phyloP scores from a whole-genome alignment of 2,329 filamentous ascomycete species.

The Cladosporium phlei region DNA sequence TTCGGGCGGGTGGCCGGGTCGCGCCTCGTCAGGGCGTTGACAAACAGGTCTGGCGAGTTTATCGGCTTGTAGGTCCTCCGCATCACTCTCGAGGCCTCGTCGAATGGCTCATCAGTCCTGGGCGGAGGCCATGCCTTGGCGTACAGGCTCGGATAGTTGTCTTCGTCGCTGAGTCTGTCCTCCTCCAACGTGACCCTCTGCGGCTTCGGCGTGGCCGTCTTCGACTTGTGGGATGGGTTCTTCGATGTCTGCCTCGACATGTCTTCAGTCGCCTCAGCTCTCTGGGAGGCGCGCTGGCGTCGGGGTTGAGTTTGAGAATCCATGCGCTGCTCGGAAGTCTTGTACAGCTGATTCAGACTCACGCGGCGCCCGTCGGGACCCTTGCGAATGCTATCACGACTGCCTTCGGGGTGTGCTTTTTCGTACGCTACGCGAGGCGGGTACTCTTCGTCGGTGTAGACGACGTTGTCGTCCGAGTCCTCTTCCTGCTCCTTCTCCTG shows the following conservation, averaged over 20 bases:
- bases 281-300: not conserved
- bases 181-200: constrained; percentile 28
- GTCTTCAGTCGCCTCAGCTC: not conserved
- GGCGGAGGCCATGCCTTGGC: constrained; percentile 20
- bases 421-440: too few relatives aligned
- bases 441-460: constrained; percentile 10
- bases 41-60: constrained; percentile 39
- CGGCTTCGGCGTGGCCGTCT: constrained; percentile 30
- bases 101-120: constrained; percentile 24
- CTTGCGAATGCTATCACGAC: not conserved
- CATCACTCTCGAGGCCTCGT: constrained; percentile 39
- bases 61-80: constrained; percentile 39
- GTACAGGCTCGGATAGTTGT: constrained; percentile 27
- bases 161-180: constrained; percentile 28
- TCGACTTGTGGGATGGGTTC: constrained; percentile 16
- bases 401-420: not conserved
- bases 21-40: constrained; percentile 41
- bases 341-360: not conserved
- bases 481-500: not conserved
- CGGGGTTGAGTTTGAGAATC: not conserved
- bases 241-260: constrained; percentile 4
- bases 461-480: not conserved
- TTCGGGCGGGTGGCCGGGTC: constrained; percentile 41
- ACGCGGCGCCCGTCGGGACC: not conserved
- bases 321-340: too few relatives aligned